phyloP scores from a whole-genome alignment of 2,329 filamentous ascomycete genomes.

The Cercospora nicotianae region DNA sequence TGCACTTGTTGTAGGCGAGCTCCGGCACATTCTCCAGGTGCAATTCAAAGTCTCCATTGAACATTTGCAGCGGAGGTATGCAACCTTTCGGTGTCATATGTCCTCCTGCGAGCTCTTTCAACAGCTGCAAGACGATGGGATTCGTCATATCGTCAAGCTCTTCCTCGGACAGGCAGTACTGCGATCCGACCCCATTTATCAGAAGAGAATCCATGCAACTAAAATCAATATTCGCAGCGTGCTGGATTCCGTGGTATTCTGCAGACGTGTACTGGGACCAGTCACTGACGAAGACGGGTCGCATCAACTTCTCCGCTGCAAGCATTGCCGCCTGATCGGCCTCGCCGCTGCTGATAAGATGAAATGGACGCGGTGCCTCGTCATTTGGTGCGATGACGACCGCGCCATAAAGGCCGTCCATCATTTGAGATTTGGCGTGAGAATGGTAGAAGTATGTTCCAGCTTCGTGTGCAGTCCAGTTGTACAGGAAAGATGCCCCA shows the following conservation, averaged over 20 bases:
- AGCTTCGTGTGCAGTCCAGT: constrained; percentile 16
- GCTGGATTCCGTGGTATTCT: constrained; percentile 49
- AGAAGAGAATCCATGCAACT: constrained; percentile 62
- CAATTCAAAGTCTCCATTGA: constrained; percentile 44
- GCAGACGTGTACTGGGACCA: constrained; percentile 57
- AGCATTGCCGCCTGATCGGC: constrained; percentile 48
- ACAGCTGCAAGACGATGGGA: constrained; percentile 34
- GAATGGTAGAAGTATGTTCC: constrained; percentile 19
- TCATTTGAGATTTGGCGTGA: constrained; percentile 48
- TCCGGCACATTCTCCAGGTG: constrained; percentile 33
- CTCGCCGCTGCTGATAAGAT: constrained; percentile 48
- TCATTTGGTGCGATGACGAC: constrained; percentile 50
- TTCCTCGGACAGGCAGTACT: constrained; percentile 52
- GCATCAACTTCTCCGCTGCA: constrained; percentile 50
- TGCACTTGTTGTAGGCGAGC: constrained; percentile 44
- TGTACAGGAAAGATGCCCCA: constrained; percentile 17
- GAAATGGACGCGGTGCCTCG: constrained; percentile 50
- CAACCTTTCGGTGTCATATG: constrained; percentile 39
- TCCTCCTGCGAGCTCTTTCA: constrained; percentile 31
- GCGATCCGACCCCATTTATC: constrained; percentile 55
- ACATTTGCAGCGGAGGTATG: constrained; percentile 35
- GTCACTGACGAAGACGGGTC: constrained; percentile 57
- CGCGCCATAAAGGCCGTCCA: constrained; percentile 61
- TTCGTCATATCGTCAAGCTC: constrained; percentile 47
- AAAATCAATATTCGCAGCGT: constrained; percentile 50